Conservation (phyloP, 106 monocot genomes). For the Platanthera guangdongensis region DNA sequence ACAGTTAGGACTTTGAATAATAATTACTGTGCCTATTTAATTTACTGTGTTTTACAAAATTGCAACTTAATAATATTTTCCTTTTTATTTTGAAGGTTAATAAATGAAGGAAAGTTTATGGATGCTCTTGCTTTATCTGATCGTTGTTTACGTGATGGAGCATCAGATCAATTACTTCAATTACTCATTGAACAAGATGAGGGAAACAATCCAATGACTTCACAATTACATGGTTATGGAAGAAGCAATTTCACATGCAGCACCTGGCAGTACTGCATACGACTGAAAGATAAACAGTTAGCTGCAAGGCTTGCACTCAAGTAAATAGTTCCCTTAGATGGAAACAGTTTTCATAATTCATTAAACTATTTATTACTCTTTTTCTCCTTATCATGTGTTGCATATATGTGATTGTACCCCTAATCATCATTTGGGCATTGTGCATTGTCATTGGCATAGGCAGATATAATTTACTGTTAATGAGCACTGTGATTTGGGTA, state of each 20-base stretch:
- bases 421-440: not conserved
- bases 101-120: slow-evolving; percentile 76
- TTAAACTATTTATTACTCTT: not conserved
- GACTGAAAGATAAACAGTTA: slow-evolving; percentile 82
- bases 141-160: slow-evolving; percentile 76
- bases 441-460: not conserved
- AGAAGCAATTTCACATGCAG: slow-evolving; percentile 31
- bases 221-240: slow-evolving; percentile 32
- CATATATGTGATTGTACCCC: not conserved
- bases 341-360: not conserved
- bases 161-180: slow-evolving; percentile 81
- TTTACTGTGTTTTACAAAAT: too few relatives aligned
- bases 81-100: slow-evolving; percentile 50
- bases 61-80: not conserved
- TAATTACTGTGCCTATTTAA: too few relatives aligned
- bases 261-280: slow-evolving; percentile 84
- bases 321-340: slow-evolving; percentile 31
- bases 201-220: slow-evolving; percentile 24
- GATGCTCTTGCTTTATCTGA: slow-evolving; percentile 96
- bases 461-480: not conserved
- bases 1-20: too few relatives aligned
- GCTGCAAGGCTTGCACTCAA: slow-evolving; percentile 86
- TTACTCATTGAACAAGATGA: slow-evolving; percentile 68
- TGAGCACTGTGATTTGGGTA: not conserved
- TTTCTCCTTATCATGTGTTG: not conserved